phyloP scores from a whole-genome alignment of 768 basidiomycete species.

The Phylloporus rhodoxanthus region DNA sequence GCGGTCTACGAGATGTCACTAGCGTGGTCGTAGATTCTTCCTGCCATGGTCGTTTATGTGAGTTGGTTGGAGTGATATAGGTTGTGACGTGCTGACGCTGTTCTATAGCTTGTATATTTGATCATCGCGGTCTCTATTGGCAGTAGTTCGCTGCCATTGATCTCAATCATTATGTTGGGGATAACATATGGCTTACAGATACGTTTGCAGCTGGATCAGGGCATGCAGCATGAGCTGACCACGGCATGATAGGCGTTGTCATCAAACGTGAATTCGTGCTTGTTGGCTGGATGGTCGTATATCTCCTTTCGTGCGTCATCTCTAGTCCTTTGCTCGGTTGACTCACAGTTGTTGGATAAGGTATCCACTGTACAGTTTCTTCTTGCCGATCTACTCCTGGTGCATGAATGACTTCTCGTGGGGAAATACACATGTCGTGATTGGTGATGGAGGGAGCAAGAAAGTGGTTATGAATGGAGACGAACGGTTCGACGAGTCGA shows the following conservation, averaged over 20 bases:
- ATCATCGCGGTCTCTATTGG: slow-evolving; percentile 73
- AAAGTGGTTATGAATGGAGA: slow-evolving; percentile 91
- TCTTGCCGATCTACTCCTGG: slow-evolving; percentile 95
- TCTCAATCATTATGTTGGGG: too few relatives aligned
- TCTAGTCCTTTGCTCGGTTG: not conserved
- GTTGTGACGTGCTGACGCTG: slow-evolving; percentile 6
- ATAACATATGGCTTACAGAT: slow-evolving; percentile 90
- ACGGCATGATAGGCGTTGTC: slow-evolving; percentile 53
- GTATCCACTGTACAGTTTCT: slow-evolving; percentile 90
- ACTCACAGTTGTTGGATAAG: slow-evolving; percentile 35
- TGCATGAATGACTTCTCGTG: slow-evolving; percentile 97
- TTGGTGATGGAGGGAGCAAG: slow-evolving; percentile 92
- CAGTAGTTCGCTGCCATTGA: slow-evolving; percentile 54
- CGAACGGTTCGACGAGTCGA: slow-evolving; percentile 93
- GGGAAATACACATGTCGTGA: slow-evolving; percentile 90
- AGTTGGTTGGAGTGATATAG: slow-evolving; percentile 27
- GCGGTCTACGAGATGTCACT: not conserved
- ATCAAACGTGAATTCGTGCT: slow-evolving; percentile 98
- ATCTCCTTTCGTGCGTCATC: slow-evolving; percentile 73
- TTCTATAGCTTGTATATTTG: slow-evolving; percentile 66
- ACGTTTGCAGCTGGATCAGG: slow-evolving; percentile 4
- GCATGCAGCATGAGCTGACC: not conserved
- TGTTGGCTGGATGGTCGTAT: slow-evolving; percentile 95
- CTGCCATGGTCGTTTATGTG: slow-evolving; percentile 87
- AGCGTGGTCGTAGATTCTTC: slow-evolving; percentile 54